Evolutionary conservation across 2,329 filamentous ascomycete genomes (phyloP), one percentile per base, ranked within the genome.

Genomic region (Colletotrichum costaricense): DNA sequence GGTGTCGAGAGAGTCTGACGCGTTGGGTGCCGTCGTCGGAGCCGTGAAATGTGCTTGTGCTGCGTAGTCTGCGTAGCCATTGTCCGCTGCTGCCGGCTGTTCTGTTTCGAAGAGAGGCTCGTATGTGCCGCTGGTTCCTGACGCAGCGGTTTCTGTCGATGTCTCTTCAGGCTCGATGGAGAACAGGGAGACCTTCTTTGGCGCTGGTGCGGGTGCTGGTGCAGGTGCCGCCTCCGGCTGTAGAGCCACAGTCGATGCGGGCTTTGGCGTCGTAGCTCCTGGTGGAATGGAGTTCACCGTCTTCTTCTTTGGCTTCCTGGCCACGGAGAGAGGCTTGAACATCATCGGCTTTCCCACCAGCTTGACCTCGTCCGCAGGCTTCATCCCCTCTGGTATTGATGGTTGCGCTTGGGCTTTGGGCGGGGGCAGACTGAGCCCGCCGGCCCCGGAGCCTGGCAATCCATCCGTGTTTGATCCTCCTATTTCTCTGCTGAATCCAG

Each of bases 261-360:
- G 42, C 24, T 57, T 63, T 7, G 38, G 66, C 42, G 73, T 69
- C 9, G 75, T 38, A 55, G 77, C 62, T n/a, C 7, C 42, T 46
- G 42, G 42, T 24, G 78, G 71, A 2, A 75, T 73, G 24, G 76
- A 69, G 5, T 59, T 35, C 6, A 75, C 55, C 5, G 62, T 92
- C 84, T 93, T 94, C 84, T 93, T 95, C 75, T 89, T 90, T 35
- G 91, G 88, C 75, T 93, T 94, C 74, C 94, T 89, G 19, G 92
- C 90, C 16, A 98, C 95, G 1, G 95, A 98, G 49, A 98, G 86
- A 4, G 96, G 96, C 80, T 92, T 93, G 82, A 98, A 98, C 90
- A 95, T 94, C 82, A 95, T 90, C 14, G 95, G 91, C 77, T 95
- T 97, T 24, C 93, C 94, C 2, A 92, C 89, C 16, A 93, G 83